These are phyloP conservation scores for Cornus kousa DNA, from an alignment of 148 eudicot genomes.

Conservation along the genomic window DNA sequence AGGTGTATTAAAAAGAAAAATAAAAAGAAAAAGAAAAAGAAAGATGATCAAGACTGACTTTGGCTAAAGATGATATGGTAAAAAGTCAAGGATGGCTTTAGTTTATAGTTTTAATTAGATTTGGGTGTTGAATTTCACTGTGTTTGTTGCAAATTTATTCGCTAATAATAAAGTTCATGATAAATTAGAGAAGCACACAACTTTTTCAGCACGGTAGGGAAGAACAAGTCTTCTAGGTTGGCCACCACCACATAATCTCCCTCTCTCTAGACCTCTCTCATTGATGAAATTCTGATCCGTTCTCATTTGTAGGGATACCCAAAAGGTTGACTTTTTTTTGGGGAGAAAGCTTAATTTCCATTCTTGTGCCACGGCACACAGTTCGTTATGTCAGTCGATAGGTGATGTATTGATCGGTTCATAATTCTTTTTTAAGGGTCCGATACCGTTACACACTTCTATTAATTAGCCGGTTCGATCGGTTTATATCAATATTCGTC, in stretches of 20 bases:
- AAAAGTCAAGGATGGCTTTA: constrained; percentile 6
- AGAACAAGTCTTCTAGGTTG: constrained; percentile 10
- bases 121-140: background rate
- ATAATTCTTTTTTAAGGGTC: too few relatives aligned
- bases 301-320: too few relatives aligned
- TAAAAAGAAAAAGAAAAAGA: background rate
- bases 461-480: too few relatives aligned
- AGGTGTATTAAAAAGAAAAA: background rate
- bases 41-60: background rate
- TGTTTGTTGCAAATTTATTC: background rate
- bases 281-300: too few relatives aligned
- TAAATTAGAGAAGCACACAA: background rate
- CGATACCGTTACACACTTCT: too few relatives aligned
- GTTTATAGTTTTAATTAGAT: background rate
- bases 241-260: background rate
- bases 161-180: background rate
- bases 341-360: too few relatives aligned
- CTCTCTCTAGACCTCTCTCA: background rate
- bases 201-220: background rate
- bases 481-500: too few relatives aligned
- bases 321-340: too few relatives aligned
- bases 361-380: too few relatives aligned
- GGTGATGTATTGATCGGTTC: too few relatives aligned
- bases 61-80: background rate
- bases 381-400: too few relatives aligned